These are phyloP conservation scores for Takakia lepidozioides DNA, from an alignment of 225 moss, liverwort and hornwort species.

Conservation along the genomic window DNA sequence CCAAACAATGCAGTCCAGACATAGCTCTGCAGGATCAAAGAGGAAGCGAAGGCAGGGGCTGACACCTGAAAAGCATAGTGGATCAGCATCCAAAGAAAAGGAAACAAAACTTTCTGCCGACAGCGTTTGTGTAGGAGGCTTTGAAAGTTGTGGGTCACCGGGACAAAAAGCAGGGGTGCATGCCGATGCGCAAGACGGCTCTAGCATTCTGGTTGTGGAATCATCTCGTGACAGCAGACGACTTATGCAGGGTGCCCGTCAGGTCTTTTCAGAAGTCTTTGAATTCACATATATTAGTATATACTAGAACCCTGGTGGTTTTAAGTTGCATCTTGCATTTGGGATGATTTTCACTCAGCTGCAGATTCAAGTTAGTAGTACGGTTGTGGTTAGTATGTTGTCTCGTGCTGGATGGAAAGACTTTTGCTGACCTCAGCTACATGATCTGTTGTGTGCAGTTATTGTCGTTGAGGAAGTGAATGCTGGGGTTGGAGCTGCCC, in stretches of 20 bases:
- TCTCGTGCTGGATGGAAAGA: too few relatives aligned
- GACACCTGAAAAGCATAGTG: conserved; percentile 31
- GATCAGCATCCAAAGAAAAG: conserved; percentile 22
- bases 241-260: conserved; percentile 85
- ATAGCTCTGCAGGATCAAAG: conserved; percentile 27
- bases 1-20: conserved; percentile 31
- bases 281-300: not conserved
- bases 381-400: too few relatives aligned
- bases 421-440: too few relatives aligned
- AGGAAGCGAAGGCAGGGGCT: conserved; percentile 24
- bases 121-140: conserved; percentile 11
- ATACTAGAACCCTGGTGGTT: too few relatives aligned
- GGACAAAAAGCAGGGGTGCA: conserved; percentile 30
- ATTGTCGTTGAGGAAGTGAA: conserved; percentile 11
- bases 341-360: too few relatives aligned
- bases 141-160: conserved; percentile 20
- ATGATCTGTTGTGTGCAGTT: conserved; percentile 5
- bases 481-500: too few relatives aligned
- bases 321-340: too few relatives aligned
- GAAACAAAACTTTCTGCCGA: conserved; percentile 14
- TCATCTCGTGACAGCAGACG: conserved; percentile 76
- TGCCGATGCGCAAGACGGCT: conserved; percentile 25
- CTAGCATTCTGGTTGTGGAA: conserved; percentile 37
- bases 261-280: conserved; percentile 31
- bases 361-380: too few relatives aligned